A percentile compares a stretch with the other conserved stretches of the same genome.
Conservation (phyloP, 1,139 yeast species). For the Pichia sp. region DNA sequence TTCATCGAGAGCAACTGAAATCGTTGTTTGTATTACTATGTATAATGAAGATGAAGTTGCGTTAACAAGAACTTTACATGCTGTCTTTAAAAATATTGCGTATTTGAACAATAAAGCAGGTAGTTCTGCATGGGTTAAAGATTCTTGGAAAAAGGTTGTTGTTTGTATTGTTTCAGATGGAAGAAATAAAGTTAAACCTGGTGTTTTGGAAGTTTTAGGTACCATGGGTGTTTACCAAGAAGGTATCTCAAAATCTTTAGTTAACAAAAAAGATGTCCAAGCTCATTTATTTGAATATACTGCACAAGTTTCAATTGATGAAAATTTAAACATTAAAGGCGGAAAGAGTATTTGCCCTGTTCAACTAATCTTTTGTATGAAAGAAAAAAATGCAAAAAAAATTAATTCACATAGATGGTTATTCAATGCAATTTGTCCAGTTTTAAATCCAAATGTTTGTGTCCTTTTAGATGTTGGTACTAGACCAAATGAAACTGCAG, state of each 20-base stretch:
- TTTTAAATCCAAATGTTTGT: conserved; percentile 81
- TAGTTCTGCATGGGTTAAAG: conserved; percentile 88
- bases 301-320: conserved; percentile 51
- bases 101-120: conserved; percentile 75
- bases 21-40: conserved; percentile 89
- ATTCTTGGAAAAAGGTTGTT: conserved; percentile 93
- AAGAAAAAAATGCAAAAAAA: conserved; percentile 82
- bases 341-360: conserved; percentile 84
- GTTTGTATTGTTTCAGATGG: conserved; percentile 91
- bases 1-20: conserved; percentile 78
- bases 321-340: conserved; percentile 65
- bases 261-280: conserved; percentile 81
- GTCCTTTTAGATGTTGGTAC: conserved; percentile 90
- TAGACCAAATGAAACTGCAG: conserved; percentile 73
- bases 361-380: conserved; percentile 82
- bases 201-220: conserved; percentile 77
- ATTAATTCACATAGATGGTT: conserved; percentile 95
- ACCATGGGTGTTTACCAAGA: conserved; percentile 96
- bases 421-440: conserved; percentile 87
- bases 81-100: conserved; percentile 86
- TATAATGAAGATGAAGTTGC: conserved; percentile 89
- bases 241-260: conserved; percentile 89
- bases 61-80: conserved; percentile 87
- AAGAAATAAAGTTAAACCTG: conserved; percentile 74
- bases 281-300: conserved; percentile 94